Evolutionary conservation across 192 early-diverging fungal species (phyloP), one percentile per base, ranked within the genome.

Genomic region (Mortierella claussenii): DNA sequence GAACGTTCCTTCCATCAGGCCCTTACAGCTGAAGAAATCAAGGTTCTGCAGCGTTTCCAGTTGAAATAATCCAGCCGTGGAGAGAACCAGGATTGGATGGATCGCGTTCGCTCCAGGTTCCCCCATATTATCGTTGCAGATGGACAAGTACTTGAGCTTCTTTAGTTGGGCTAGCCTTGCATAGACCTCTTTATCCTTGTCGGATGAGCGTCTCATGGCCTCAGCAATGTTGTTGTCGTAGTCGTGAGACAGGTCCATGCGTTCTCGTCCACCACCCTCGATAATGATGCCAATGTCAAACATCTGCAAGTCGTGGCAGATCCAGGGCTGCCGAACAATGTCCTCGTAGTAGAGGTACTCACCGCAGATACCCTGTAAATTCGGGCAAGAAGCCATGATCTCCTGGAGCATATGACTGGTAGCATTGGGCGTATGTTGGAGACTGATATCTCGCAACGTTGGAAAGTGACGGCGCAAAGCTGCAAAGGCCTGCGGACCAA

Each of bases 241-340:
- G n/a, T n/a, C n/a, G n/a, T n/a, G n/a, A n/a, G n/a, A n/a, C n/a
- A n/a, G 6, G 24, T 28, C 50, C 13, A 3, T 30, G 18, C 30
- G 28, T 10, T 53, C 27, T 32, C 12, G 10, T 6, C n/a, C 56
- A 13, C 13, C 18, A 24, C 10, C 24, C 2, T 2, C 31, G n/a
- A 60, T 37, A 26, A 23, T n/a, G 13, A 75, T 60, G 0, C 62
- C 62, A n/a, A 75, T 45, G 27, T 75, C 70, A 47, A 75, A 65
- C 62, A 65, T 47, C 24, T 60, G 62, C 11, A 75, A 20, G 24
- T 31, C n/a, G 11, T 20, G 47, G 51, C 70, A 75, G 0, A 48
- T 51, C 70, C 70, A 75, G 8, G 56, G 55, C 24, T 26, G 40
- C 9, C 32, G 26, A 9, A 31, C 32, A 11, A 65, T 60, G 9